Conservation (phyloP, 2,329 filamentous ascomycete species). For the Colletotrichum salicis region DNA sequence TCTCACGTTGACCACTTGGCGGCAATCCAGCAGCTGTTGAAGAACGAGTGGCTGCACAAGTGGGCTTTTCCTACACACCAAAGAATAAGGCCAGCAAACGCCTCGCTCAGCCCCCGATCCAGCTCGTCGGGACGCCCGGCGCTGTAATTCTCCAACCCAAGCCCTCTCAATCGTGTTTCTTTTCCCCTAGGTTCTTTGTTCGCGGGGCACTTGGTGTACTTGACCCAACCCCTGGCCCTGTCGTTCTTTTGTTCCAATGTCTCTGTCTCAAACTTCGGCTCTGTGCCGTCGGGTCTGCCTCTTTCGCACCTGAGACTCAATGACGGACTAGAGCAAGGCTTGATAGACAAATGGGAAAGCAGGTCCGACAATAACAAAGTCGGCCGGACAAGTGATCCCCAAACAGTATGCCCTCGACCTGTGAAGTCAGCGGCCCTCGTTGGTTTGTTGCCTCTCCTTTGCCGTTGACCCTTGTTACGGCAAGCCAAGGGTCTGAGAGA, state of each 20-base stretch:
- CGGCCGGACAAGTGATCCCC: background rate
- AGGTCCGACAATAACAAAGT: background rate
- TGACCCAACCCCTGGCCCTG: constrained; percentile 15
- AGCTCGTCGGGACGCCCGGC: constrained; percentile 32
- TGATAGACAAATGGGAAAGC: background rate
- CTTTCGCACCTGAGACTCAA: background rate
- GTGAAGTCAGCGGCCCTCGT: constrained; percentile 7
- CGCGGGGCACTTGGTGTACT: background rate
- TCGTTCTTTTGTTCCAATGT: constrained; percentile 24
- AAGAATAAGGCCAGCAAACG: constrained; percentile 10
- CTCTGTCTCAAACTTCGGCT: constrained; percentile 25
- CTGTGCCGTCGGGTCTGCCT: constrained; percentile 8
- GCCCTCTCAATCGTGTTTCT: background rate
- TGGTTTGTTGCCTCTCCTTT: background rate
- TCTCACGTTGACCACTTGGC: background rate
- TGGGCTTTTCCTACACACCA: background rate
- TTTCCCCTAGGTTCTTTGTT: constrained; percentile 20
- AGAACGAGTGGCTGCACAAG: background rate
- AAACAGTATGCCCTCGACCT: background rate
- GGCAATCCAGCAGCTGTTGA: background rate
- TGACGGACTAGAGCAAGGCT: background rate
- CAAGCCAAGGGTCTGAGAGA: background rate
- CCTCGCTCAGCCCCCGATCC: constrained; percentile 32
- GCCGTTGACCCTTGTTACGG: background rate
- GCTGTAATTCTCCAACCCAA: background rate